Conservation (phyloP, 2,329 filamentous ascomycete species). For the Davidsoniella australis region DNA sequence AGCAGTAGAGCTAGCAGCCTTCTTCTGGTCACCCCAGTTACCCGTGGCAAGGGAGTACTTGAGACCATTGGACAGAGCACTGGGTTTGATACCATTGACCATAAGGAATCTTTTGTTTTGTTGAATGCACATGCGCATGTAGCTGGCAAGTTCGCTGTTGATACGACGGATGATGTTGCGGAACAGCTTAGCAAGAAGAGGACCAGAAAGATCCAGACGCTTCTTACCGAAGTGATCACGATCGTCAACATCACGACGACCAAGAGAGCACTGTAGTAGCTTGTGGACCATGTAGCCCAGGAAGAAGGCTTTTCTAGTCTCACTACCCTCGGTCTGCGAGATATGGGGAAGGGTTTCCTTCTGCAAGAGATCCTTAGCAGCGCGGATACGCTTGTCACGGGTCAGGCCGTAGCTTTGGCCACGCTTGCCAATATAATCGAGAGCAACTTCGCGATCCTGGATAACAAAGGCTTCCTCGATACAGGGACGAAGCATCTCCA, state of each 20-base stretch:
- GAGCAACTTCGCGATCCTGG: slow-evolving; percentile 82
- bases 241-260: slow-evolving; percentile 85
- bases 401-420: slow-evolving; percentile 54
- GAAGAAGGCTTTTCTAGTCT: slow-evolving; percentile 95
- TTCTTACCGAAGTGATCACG: slow-evolving; percentile 99
- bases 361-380: slow-evolving; percentile 85
- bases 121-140: slow-evolving; percentile 85
- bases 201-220: slow-evolving; percentile 84
- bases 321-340: slow-evolving; percentile 82
- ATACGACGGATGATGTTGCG: slow-evolving; percentile 79
- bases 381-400: slow-evolving; percentile 75
- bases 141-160: slow-evolving; percentile 77
- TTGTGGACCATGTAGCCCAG: slow-evolving; percentile 98
- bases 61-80: slow-evolving; percentile 79
- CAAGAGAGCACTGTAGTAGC: slow-evolving; percentile 80
- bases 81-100: slow-evolving; percentile 76
- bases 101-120: slow-evolving; percentile 78
- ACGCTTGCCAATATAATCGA: slow-evolving; percentile 91
- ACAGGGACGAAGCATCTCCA: slow-evolving; percentile 93
- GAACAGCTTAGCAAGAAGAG: slow-evolving; percentile 90
- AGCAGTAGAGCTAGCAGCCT: slow-evolving; percentile 82
- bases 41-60: slow-evolving; percentile 96
- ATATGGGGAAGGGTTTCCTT: slow-evolving; percentile 96
- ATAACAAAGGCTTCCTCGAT: slow-evolving; percentile 95
- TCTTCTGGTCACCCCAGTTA: slow-evolving; percentile 99